A percentile compares a stretch with the other conserved stretches of the same genome.
phyloP scores from a whole-genome alignment of 192 early-diverging fungal genomes.

The Dissophora globulifera region DNA sequence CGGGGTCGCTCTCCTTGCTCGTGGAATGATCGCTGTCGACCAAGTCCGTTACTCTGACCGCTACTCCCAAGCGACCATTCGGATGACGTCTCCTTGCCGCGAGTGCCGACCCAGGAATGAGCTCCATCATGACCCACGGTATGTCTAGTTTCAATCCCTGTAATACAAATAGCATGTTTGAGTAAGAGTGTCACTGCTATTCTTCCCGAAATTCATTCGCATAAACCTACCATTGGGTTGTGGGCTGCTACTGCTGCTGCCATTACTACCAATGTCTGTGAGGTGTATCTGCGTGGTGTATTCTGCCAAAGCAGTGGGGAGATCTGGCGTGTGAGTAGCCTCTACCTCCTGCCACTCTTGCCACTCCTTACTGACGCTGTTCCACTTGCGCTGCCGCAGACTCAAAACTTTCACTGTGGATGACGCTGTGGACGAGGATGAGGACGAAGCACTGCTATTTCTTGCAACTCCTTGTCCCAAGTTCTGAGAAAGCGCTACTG shows the following conservation, averaged over 20 bases:
- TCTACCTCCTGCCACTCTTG: constrained; percentile 52
- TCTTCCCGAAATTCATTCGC: too few species aligned
- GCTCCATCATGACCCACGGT: not conserved
- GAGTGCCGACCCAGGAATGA: not conserved
- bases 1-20: constrained; percentile 4
- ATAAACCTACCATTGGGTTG: not conserved
- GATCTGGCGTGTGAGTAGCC: constrained; percentile 25
- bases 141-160: not conserved
- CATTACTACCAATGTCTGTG: not conserved
- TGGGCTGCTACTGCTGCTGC: not conserved
- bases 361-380: constrained; percentile 43
- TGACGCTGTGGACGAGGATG: constrained; percentile 6
- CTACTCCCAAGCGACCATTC: not conserved
- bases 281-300: not conserved
- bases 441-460: constrained; percentile 9
- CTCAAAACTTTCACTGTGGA: constrained; percentile 16
- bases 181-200: too few species aligned
- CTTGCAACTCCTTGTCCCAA: too few species aligned
- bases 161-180: not conserved
- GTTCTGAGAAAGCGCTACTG: too few species aligned
- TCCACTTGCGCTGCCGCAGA: constrained; percentile 46
- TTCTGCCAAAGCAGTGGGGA: not conserved
- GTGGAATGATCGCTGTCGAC: constrained; percentile 35
- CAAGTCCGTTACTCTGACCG: constrained; percentile 2
- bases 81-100: not conserved